These are phyloP conservation scores for Daedalea quercina DNA, from an alignment of 768 basidiomycete species.

Conservation along the genomic window DNA sequence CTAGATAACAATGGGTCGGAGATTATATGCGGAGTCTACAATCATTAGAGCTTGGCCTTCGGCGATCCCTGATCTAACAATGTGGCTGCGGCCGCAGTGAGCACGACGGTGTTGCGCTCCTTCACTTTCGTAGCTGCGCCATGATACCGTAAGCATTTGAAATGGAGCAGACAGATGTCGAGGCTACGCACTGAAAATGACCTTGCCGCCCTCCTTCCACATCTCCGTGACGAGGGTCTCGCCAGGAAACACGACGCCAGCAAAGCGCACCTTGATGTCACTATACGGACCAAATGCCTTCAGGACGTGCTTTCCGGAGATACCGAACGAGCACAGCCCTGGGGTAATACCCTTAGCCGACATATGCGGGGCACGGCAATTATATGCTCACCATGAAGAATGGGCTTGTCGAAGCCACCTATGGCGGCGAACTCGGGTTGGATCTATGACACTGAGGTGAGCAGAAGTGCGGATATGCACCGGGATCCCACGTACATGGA, in stretches of 20 bases:
- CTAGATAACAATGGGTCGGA: neutral
- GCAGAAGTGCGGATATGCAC: neutral
- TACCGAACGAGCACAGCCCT: constrained; percentile 89
- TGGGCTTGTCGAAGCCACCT: constrained; percentile 92
- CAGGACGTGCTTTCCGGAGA: constrained; percentile 87
- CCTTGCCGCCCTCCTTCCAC: constrained; percentile 94
- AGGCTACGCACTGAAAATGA: constrained; percentile 76
- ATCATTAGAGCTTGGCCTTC: constrained; percentile 56
- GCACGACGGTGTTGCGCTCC: constrained; percentile 65
- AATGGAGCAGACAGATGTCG: neutral
- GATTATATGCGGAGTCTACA: too few relatives aligned
- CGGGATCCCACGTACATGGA: constrained; percentile 53
- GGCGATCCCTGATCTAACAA: constrained; percentile 32
- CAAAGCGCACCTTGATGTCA: constrained; percentile 95
- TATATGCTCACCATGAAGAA: constrained; percentile 51
- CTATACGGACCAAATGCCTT: constrained; percentile 80
- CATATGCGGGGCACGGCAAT: neutral
- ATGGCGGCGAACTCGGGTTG: constrained; percentile 90
- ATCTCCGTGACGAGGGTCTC: constrained; percentile 94
- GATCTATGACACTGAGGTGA: constrained; percentile 42
- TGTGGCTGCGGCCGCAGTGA: constrained; percentile 81
- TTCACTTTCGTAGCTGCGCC: constrained; percentile 77
- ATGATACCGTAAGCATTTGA: neutral
- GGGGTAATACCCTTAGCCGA: neutral
- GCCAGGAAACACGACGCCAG: constrained; percentile 89